Evolutionary conservation across 805 yeast genomes (phyloP), one percentile per base, ranked within the genome.

Genomic region (Nakazawaea wickerhamii): DNA sequence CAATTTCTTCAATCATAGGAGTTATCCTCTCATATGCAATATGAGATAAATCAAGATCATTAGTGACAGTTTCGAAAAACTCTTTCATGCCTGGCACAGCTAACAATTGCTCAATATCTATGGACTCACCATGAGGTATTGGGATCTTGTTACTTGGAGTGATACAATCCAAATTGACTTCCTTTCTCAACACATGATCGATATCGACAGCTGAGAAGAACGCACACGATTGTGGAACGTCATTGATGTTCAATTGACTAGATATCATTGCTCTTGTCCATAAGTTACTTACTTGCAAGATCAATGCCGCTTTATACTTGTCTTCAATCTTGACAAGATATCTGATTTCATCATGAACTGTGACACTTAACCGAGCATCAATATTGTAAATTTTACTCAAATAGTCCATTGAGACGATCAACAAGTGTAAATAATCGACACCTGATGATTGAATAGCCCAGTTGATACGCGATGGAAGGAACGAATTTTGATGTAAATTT

Each of bases 391-490:
- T 73, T 30, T 76, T 70, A 31, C 76, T 68, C 51, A 93, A 67
- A 53, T 89, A 87, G 45, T 87, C 85, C 97, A 95, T 90, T 0
- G 96, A 77, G 4, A 88, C 76, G 38, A 91, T 71, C 46, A 93
- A 60, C 31, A 93, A 59, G 58, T 93, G 99, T 40, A 93, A 68
- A 55, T 95, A 93, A 59, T 93, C 99, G 15, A 95, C 99, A 28
- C 99, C 99, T 1, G 96, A 87, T 18, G 96, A 87, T 60, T 93
- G 99, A 57, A 93, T 93, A 0, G 96, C 87, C 99, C 99, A 93
- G 55, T 93, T 93, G 49, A 90, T 82, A 54, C 99, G 65, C 1
- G 96, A 88, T 0, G 99, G 93, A 50, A 93, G 63, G 57, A 82
- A 93, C 1, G 78, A 66, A 48, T 76, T 76, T 30, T 76, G 65